Percentiles rank a stretch among this genome's conserved stretches.
Conservation (phyloP, 352 stramenopile genomes). For the Globisporangium okanoganense region DNA sequence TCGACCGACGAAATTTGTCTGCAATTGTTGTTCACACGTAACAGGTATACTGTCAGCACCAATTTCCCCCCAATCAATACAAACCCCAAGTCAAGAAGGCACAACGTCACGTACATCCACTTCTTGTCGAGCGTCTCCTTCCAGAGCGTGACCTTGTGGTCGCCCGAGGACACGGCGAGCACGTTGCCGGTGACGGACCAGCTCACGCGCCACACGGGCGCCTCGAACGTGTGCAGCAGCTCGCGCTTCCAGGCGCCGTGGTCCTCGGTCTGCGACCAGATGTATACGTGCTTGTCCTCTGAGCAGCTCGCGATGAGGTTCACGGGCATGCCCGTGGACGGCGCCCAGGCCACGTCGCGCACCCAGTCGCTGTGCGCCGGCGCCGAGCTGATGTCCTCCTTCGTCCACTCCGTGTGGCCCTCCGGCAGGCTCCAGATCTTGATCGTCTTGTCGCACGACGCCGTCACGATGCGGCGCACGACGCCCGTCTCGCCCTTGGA, state of each 20-base stretch:
- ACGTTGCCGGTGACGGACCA: conserved; percentile 98
- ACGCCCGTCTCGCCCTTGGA: conserved; percentile 37
- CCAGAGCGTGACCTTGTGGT: conserved; percentile 98
- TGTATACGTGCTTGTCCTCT: conserved; percentile 90
- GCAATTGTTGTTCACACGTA: background rate
- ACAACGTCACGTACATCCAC: conserved; percentile 84
- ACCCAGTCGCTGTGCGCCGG: conserved; percentile 94
- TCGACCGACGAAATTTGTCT: conserved; percentile 90
- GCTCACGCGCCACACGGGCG: conserved; percentile 97
- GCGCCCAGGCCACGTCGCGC: conserved; percentile 97
- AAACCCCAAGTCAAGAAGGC: background rate
- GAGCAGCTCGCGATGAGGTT: conserved; percentile 93
- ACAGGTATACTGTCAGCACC: conserved; percentile 13
- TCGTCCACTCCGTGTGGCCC: conserved; percentile 73
- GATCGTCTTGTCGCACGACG: conserved; percentile 97
- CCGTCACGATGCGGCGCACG: conserved; percentile 90
- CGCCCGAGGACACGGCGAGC: conserved; percentile 95
- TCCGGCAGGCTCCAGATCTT: conserved; percentile 92
- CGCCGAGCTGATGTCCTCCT: conserved; percentile 67
- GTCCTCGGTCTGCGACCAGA: conserved; percentile 92
- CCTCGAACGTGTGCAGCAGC: conserved; percentile 93
- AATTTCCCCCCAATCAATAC: background rate
- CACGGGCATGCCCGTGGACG: conserved; percentile 88
- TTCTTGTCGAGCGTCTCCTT: conserved; percentile 97
- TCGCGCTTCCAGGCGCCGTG: conserved; percentile 87